Percentiles rank a stretch among this genome's conserved stretches.
phyloP scores from a whole-genome alignment of 2,329 filamentous ascomycete species.

The Pseudodiploospora longispora region DNA sequence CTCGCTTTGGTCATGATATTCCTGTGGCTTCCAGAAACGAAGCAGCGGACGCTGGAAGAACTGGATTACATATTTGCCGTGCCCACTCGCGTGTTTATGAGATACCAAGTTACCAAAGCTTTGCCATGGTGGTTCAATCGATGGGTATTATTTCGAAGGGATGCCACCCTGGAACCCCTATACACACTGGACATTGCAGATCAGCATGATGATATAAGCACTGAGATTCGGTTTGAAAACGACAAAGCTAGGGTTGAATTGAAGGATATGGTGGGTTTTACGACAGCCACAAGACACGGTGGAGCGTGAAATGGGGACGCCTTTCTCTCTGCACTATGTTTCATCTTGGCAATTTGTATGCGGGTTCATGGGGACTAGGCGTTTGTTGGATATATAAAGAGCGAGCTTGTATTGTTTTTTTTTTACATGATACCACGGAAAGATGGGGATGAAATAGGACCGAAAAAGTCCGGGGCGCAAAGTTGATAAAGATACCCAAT shows the following conservation, averaged over 20 bases:
- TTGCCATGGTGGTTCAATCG: slow-evolving; percentile 55
- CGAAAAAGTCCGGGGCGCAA: slow-evolving; percentile 7
- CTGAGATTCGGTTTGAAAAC: slow-evolving; percentile 24
- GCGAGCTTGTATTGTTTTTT: slow-evolving; percentile 8
- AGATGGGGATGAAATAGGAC: background rate
- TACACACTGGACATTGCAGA: slow-evolving; percentile 31
- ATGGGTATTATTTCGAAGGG: slow-evolving; percentile 44
- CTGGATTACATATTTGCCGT: slow-evolving; percentile 56
- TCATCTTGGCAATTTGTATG: no score
- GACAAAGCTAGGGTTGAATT: slow-evolving; percentile 32
- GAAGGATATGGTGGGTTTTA: slow-evolving; percentile 27
- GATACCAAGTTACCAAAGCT: slow-evolving; percentile 47
- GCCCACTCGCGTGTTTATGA: slow-evolving; percentile 47
- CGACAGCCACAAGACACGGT: slow-evolving; percentile 10
- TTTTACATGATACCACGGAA: slow-evolving; percentile 11
- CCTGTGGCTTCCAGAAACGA: slow-evolving; percentile 50
- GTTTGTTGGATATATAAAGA: background rate
- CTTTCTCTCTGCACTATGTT: no score
- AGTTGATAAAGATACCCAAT: slow-evolving; percentile 11
- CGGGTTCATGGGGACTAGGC: no score
- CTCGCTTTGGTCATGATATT: slow-evolving; percentile 49
- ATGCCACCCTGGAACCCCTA: slow-evolving; percentile 32
- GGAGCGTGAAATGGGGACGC: no score
- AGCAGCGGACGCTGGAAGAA: slow-evolving; percentile 44
- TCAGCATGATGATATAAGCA: slow-evolving; percentile 22